Evolutionary conservation across 208 protist genomes (phyloP).

Genomic region (Leishmania arabica): DNA sequence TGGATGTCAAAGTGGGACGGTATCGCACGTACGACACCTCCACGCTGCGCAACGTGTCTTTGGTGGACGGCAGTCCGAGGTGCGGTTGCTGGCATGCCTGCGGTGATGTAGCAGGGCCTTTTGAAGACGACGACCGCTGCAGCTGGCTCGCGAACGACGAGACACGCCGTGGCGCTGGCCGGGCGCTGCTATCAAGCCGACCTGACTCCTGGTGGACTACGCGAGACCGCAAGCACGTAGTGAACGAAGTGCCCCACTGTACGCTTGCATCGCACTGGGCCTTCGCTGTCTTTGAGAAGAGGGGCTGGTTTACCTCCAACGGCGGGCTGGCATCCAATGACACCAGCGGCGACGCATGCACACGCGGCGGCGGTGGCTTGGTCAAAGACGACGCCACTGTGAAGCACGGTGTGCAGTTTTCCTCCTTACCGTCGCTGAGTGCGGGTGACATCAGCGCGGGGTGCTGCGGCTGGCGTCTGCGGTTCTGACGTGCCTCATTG

Average conservation of each 20-base stretch:
- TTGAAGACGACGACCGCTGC: neutral
- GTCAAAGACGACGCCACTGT: neutral
- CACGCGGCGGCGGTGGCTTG: neutral
- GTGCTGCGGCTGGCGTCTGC: neutral
- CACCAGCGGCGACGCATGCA: neutral
- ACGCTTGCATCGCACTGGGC: neutral
- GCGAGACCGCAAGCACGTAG: neutral
- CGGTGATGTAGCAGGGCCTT: neutral
- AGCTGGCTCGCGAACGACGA: slow-evolving; percentile 10
- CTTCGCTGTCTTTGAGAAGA: neutral
- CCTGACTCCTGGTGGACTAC: neutral
- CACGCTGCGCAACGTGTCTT: neutral
- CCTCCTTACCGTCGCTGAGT: neutral
- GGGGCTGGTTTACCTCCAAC: neutral
- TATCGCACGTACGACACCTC: neutral
- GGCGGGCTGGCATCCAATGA: neutral
- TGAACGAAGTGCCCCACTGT: neutral
- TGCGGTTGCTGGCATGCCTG: neutral
- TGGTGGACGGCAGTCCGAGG: slow-evolving; percentile 6
- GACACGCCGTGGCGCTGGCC: neutral
- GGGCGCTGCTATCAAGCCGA: neutral
- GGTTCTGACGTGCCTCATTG: neutral
- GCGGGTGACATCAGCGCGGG: slow-evolving; percentile 7
- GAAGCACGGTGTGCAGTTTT: neutral
- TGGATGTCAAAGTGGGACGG: neutral